phyloP scores from a whole-genome alignment of 352 stramenopile species.

The Pythium aphanidermatum region DNA sequence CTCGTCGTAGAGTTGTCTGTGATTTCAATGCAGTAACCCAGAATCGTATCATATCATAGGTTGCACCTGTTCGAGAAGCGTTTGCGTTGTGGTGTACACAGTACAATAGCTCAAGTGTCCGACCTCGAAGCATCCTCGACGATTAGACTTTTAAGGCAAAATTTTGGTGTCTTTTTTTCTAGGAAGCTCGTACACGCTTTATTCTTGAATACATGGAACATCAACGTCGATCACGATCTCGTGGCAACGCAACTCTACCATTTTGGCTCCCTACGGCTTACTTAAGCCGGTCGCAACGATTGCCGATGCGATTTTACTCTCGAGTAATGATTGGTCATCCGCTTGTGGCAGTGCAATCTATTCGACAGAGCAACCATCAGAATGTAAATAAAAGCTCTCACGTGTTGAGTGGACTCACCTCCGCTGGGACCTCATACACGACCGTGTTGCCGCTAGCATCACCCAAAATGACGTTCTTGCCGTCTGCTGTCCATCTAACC shows the following conservation, averaged over 20 bases:
- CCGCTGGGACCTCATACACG: slow-evolving; percentile 74
- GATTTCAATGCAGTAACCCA: no score
- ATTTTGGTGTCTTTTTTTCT: no score
- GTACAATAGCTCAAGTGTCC: slow-evolving; percentile 13
- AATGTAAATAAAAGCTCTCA: background rate
- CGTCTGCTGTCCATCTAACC: slow-evolving; percentile 72
- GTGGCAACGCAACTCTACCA: background rate
- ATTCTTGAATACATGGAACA: no score
- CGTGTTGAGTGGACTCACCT: slow-evolving; percentile 33
- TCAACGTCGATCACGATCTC: background rate
- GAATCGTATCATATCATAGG: no score
- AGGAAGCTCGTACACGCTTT: no score
- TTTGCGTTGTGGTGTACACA: slow-evolving; percentile 13
- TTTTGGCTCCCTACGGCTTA: slow-evolving; percentile 27
- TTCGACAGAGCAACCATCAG: background rate
- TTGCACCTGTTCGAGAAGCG: slow-evolving; percentile 36
- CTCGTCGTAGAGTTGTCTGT: no score
- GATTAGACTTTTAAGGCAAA: no score
- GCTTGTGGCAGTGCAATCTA: slow-evolving; percentile 60
- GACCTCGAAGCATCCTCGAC: slow-evolving; percentile 9
- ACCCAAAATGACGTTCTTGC: slow-evolving; percentile 72
- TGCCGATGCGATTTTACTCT: slow-evolving; percentile 55
- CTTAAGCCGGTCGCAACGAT: slow-evolving; percentile 35
- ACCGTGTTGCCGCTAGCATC: slow-evolving; percentile 67
- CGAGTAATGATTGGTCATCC: slow-evolving; percentile 54